Evolutionary conservation across 257 asterid species (phyloP), one percentile per base, ranked within the genome.

Genomic region (Misopates orontium): DNA sequence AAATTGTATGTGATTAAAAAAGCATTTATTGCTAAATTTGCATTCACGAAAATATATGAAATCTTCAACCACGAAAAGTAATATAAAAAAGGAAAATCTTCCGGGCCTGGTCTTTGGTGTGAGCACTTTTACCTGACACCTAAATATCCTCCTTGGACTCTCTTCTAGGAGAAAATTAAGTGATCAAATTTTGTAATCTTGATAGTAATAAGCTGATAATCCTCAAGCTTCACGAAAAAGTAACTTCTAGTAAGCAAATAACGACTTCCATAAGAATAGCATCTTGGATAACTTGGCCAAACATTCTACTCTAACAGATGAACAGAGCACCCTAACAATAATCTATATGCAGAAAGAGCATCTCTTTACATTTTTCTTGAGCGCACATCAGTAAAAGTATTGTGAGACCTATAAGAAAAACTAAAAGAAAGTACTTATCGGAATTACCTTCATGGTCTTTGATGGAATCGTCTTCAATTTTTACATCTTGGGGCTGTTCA

Each of bases 381-480:
- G 61, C 31, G 31, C 50, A 67, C 1, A 56, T 36, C 42, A 20
- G 60, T 19, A 40, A 19, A 28, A 20, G 61, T n/a, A 10, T 57
- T 45, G 9, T 9, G 19, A 18, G 51, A 18, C 10, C 39, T 40
- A 31, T 18, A 44, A 39, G 60, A 50, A 49, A 24, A 18, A 8
- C 31, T 8, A 69, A 10, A 25, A 19, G 49, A 49, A 66, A 48
- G 13, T 23, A 47, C 23, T 18, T n/a, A 8, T 10, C 23, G 13
- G n/a, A 18, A 31, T 28, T 28, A 7, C 36, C 36, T 28, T 28
- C 36, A 28, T 28, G 28, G 32, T 4, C 42, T 64, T 41, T 20
- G 40, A 23, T 51, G 48, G 74, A 68, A 55, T 72, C 70, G 87
- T 91, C 95, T 82, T 67, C 80, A 69, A 31, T 19, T 69, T 63